Percentiles rank a stretch among this genome's conserved stretches.
Conservation (phyloP, 352 stramenopile genomes). For the Pythium phragmiticola region DNA sequence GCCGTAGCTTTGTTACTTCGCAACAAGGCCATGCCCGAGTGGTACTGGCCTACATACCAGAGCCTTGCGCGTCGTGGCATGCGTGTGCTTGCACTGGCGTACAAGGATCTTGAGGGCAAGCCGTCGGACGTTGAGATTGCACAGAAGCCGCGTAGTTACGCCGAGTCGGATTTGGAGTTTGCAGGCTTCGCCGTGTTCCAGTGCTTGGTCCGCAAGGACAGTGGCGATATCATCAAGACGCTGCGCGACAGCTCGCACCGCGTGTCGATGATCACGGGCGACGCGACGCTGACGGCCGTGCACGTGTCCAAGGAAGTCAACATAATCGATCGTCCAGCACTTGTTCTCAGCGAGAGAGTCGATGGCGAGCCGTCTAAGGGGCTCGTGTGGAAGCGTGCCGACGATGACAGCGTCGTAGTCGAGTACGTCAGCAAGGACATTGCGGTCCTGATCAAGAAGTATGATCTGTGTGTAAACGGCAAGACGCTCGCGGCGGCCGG, state of each 20-base stretch:
- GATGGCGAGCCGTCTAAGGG: conserved; percentile 23
- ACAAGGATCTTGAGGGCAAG: conserved; percentile 87
- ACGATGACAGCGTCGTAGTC: conserved; percentile 66
- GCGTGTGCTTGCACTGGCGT: conserved; percentile 95
- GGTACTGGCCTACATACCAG: conserved; percentile 91
- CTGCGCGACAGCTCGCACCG: conserved; percentile 90
- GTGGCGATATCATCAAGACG: conserved; percentile 91
- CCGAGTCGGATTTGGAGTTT: conserved; percentile 95
- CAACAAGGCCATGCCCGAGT: conserved; percentile 72
- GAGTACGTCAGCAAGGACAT: conserved; percentile 72
- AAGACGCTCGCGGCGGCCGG: conserved; percentile 67
- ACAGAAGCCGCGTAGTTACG: conserved; percentile 80
- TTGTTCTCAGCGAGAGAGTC: conserved; percentile 71
- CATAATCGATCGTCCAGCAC: conserved; percentile 83
- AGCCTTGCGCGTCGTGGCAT: conserved; percentile 80
- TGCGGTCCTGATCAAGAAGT: conserved; percentile 63
- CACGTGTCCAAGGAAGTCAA: conserved; percentile 96
- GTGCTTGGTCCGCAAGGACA: conserved; percentile 96
- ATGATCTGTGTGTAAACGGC: conserved; percentile 85
- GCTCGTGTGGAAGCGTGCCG: conserved; percentile 80
- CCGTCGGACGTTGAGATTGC: conserved; percentile 72
- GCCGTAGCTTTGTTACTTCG: conserved; percentile 87
- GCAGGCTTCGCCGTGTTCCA: conserved; percentile 93
- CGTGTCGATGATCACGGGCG: conserved; percentile 99
- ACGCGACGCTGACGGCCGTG: conserved; percentile 95